Evolutionary conservation across 176 grass and related monocot species (phyloP), one percentile per base, ranked within the genome.

Genomic region (Leersia perrieri): DNA sequence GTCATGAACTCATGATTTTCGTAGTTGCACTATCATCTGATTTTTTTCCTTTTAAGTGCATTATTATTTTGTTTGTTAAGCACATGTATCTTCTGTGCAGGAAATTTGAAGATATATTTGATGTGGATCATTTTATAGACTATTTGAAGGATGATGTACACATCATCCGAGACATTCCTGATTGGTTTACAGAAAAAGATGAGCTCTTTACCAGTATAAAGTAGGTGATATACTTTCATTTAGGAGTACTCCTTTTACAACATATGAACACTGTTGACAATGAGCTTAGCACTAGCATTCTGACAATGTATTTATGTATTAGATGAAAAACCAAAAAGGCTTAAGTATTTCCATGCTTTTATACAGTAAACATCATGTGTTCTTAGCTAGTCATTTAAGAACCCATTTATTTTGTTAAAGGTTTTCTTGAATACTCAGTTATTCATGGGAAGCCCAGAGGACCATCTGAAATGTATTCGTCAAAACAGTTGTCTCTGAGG

Each of bases 141-240:
- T 90, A 95, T 83, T 76, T 92, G 74, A 95, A 92, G 87, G 87
- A 90, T 88, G 93, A 90, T 88, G 93, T 95, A 60, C 87, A 32
- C 28, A 92, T 92, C 74, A 66, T 95, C 72, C 81, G 82, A 30
- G 93, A 92, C 20, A 95, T 95, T 77, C 90, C 93, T 64, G 84
- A 90, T 23, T 92, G 90, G 93, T 95, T 95, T 61, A 92, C 81
- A 45, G 93, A 92, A 75, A 95, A 95, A 73, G 85, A 91, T 73
- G 89, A 95, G 20, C 93, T 90, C 64, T 95, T 95, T 75, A 90
- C 93, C 18, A 95, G 93, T 76, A 95, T 95, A 86, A 92, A 83
- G 85, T 92, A 77, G 36, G 60, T 70, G 10, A 7, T 66, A 23
- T 18, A 22, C 73, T 57, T 23, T 79, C 23, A 38, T 33, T 76